Conservation (phyloP, 2,329 filamentous ascomycete genomes). For the Diaporthe destruens region DNA sequence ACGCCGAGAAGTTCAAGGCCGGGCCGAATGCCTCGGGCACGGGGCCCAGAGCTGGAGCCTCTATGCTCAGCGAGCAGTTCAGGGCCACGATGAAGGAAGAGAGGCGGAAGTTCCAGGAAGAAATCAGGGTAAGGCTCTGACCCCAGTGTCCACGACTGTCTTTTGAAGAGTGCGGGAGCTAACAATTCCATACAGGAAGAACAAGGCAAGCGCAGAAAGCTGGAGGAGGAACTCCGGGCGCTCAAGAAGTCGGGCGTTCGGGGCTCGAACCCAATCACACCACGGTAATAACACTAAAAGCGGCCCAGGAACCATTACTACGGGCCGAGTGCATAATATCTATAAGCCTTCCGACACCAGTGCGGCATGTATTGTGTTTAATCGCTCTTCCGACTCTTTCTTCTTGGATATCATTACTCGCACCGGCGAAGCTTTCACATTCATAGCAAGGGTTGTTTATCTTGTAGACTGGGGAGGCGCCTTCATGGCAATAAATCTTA, state of each 20-base stretch:
- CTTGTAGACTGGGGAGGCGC: slow-evolving; percentile 18
- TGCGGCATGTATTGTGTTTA: slow-evolving; percentile 36
- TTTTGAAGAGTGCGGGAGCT: slow-evolving; percentile 43
- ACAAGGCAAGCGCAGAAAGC: slow-evolving; percentile 59
- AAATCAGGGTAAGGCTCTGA: slow-evolving; percentile 59
- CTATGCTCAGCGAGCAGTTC: slow-evolving; percentile 69
- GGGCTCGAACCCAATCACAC: slow-evolving; percentile 59
- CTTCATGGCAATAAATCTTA: slow-evolving; percentile 19
- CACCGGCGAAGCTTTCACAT: slow-evolving; percentile 17
- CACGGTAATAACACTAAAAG: slow-evolving; percentile 46
- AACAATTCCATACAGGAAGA: slow-evolving; percentile 59
- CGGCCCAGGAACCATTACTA: slow-evolving; percentile 1
- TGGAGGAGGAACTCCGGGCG: slow-evolving; percentile 64
- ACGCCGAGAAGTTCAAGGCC: slow-evolving; percentile 61
- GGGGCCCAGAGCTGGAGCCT: slow-evolving; percentile 58
- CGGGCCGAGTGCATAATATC: slow-evolving; percentile 30
- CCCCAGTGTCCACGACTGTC: background rate
- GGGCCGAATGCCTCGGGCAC: slow-evolving; percentile 50
- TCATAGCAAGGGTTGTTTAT: slow-evolving; percentile 28
- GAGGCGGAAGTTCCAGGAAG: slow-evolving; percentile 69
- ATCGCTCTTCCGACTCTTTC: slow-evolving; percentile 23
- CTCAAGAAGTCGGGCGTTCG: slow-evolving; percentile 58
- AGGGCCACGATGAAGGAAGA: slow-evolving; percentile 68
- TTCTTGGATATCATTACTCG: slow-evolving; percentile 37
- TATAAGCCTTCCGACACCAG: slow-evolving; percentile 21